Conservation (phyloP, 805 yeast genomes). For the Naumovozyma baii region DNA sequence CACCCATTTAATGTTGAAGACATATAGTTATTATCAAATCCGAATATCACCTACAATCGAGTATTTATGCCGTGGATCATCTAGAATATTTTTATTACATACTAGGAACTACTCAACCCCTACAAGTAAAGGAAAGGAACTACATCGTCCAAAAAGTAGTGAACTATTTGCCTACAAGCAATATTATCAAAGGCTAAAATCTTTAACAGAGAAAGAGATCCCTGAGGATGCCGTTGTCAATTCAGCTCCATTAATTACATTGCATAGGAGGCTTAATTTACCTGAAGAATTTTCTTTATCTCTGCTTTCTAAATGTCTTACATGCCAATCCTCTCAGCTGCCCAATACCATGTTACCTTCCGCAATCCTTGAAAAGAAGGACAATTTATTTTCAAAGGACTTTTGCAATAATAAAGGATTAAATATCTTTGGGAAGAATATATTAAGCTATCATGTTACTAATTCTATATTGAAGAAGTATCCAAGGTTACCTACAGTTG, state of each 20-base stretch:
- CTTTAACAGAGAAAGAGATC: slow-evolving; percentile 11
- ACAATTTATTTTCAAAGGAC: not conserved
- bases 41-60: not conserved
- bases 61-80: not conserved
- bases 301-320: slow-evolving; percentile 72
- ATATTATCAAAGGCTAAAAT: slow-evolving; percentile 17
- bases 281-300: slow-evolving; percentile 48
- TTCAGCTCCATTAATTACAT: slow-evolving; percentile 66
- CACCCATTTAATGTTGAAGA: not conserved
- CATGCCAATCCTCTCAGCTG: slow-evolving; percentile 40
- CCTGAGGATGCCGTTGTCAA: slow-evolving; percentile 44
- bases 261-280: slow-evolving; percentile 66
- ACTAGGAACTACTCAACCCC: not conserved
- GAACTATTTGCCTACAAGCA: slow-evolving; percentile 18
- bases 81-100: not conserved
- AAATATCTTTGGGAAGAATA: slow-evolving; percentile 69
- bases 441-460: slow-evolving; percentile 64
- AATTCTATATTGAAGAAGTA: slow-evolving; percentile 66
- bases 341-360: slow-evolving; percentile 6
- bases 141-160: slow-evolving; percentile 1
- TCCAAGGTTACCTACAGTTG: slow-evolving; percentile 82
- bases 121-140: not conserved
- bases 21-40: not conserved
- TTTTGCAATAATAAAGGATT: slow-evolving; percentile 69
- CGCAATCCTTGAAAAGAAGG: not conserved